These are phyloP conservation scores for Asterophora parasitica DNA, from an alignment of 768 basidiomycete species.

Conservation along the genomic window DNA sequence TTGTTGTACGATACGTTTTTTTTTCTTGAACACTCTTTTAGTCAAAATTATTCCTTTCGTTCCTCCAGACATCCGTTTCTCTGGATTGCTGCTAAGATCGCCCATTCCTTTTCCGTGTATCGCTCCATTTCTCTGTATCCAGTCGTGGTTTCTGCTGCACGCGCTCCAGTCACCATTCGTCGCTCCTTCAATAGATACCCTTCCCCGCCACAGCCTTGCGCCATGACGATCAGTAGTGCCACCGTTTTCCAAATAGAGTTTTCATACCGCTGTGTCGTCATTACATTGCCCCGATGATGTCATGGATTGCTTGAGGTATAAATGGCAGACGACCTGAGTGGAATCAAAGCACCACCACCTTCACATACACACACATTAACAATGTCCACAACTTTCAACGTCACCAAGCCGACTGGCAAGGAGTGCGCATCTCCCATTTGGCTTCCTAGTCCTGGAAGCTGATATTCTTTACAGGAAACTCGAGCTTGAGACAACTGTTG, in stretches of 20 bases:
- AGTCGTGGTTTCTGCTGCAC: neutral
- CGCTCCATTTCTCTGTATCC: neutral
- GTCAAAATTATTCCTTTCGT: too few relatives aligned
- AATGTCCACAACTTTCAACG: conserved; percentile 35
- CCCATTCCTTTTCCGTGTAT: neutral
- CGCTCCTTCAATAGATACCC: too few relatives aligned
- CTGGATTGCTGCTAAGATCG: neutral
- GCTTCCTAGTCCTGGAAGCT: neutral
- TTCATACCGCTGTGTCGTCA: neutral
- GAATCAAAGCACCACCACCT: neutral
- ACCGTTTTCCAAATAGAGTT: too few relatives aligned
- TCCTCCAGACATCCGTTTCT: neutral
- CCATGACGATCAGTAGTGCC: too few relatives aligned
- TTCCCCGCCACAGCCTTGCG: too few relatives aligned
- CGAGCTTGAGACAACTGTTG: conserved; percentile 50
- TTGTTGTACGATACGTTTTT: neutral
- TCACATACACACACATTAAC: neutral
- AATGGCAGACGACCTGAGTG: neutral
- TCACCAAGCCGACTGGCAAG: conserved; percentile 26
- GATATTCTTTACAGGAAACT: conserved; percentile 21
- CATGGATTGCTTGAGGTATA: conserved; percentile 1
- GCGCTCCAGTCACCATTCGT: too few relatives aligned
- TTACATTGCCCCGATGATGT: neutral
- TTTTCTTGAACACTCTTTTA: neutral
- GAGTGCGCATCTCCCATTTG: conserved; percentile 24